These are phyloP conservation scores for Chaetomium fimeti DNA, from an alignment of 495 filamentous ascomycete genomes.

Conservation along the genomic window DNA sequence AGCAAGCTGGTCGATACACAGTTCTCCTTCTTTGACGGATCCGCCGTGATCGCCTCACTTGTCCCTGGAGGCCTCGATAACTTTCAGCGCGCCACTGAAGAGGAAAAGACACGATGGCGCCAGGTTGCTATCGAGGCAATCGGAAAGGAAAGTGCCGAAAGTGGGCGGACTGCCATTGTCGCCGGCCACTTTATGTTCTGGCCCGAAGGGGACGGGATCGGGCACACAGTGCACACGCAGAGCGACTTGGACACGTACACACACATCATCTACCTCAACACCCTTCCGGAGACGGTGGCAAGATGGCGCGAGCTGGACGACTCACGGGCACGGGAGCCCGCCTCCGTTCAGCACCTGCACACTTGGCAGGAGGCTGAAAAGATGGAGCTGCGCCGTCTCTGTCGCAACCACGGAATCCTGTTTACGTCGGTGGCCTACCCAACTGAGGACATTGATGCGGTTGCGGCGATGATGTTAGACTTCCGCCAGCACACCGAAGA, in stretches of 20 bases:
- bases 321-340: slow-evolving; percentile 20
- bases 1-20: slow-evolving; percentile 35
- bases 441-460: no score
- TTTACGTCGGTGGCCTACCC: no score
- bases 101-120: slow-evolving; percentile 44
- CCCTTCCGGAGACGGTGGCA: slow-evolving; percentile 38
- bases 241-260: slow-evolving; percentile 54
- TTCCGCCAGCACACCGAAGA: no score
- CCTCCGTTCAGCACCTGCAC: no score
- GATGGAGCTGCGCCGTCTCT: no score
- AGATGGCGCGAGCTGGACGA: slow-evolving; percentile 44
- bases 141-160: slow-evolving; percentile 38
- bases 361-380: no score
- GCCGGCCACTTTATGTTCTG: slow-evolving; percentile 64
- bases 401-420: no score
- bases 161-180: slow-evolving; percentile 49
- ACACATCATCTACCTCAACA: slow-evolving; percentile 61
- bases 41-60: slow-evolving; percentile 48
- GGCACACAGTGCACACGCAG: slow-evolving; percentile 43
- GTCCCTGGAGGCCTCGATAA: slow-evolving; percentile 51
- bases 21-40: slow-evolving; percentile 57
- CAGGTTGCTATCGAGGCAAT: slow-evolving; percentile 53
- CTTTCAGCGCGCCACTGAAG: slow-evolving; percentile 49
- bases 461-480: no score
- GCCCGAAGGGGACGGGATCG: slow-evolving; percentile 41